A percentile compares a stretch with the other conserved stretches of the same genome.
phyloP scores from a whole-genome alignment of 768 basidiomycete genomes.

The Rhodotorula paludigena region DNA sequence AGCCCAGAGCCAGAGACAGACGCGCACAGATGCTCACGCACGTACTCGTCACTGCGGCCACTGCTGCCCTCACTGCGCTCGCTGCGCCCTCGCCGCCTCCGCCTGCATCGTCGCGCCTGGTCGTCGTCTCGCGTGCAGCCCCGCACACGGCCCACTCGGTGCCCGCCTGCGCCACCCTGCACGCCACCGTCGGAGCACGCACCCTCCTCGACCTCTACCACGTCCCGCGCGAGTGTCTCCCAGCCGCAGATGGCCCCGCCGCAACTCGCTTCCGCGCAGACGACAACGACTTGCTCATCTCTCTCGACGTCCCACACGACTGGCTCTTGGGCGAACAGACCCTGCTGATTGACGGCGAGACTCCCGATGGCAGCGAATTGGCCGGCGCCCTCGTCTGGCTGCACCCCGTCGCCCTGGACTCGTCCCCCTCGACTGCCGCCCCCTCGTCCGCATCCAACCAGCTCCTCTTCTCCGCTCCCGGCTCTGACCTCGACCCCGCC shows the following conservation, averaged over 20 bases:
- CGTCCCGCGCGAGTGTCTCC: slow-evolving; percentile 2
- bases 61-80: not conserved
- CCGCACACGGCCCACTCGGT: too few species aligned
- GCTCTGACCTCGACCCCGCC: not conserved
- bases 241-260: too few species aligned
- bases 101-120: too few species aligned
- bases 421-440: not conserved
- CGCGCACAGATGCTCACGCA: too few species aligned
- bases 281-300: too few species aligned
- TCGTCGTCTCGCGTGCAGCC: not conserved
- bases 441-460: not conserved
- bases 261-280: too few species aligned
- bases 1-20: too few species aligned
- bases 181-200: not conserved
- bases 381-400: slow-evolving; percentile 12
- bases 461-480: slow-evolving; percentile 2
- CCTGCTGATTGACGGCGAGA: too few species aligned
- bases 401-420: not conserved
- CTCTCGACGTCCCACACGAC: too few species aligned
- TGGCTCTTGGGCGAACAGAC: too few species aligned
- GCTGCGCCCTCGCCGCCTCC: not conserved
- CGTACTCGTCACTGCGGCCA: not conserved
- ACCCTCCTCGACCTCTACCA: slow-evolving; percentile 11
- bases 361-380: not conserved
- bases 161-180: not conserved